Percentiles rank a stretch among this genome's conserved stretches.
Evolutionary conservation across 495 filamentous ascomycete species (phyloP).

Genomic region (Tirmania nivea): DNA sequence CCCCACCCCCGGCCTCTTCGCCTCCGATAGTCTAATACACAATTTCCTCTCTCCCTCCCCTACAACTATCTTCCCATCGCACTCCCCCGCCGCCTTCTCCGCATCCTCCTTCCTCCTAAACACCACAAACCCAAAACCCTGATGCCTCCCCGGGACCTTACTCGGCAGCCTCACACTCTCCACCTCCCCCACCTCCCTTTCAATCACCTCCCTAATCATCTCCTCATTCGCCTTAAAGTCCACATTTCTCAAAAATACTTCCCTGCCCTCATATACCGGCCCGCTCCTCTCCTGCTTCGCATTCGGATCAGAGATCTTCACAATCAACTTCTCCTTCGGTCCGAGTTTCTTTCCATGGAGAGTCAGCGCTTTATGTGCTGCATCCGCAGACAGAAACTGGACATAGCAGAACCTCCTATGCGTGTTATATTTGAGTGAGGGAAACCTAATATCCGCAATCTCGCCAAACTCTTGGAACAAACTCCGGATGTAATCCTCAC

Average conservation of each 20-base stretch:
- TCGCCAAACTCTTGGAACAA: conserved; percentile 58
- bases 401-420: conserved; percentile 86
- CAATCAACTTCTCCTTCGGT: conserved; percentile 41
- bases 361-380: conserved; percentile 43
- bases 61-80: neutral
- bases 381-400: conserved; percentile 46
- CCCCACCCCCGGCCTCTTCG: neutral
- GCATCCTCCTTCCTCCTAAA: conserved; percentile 57
- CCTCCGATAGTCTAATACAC: neutral
- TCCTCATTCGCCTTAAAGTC: conserved; percentile 40
- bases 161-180: conserved; percentile 42
- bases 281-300: conserved; percentile 59
- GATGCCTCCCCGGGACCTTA: conserved; percentile 36
- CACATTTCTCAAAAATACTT: conserved; percentile 62
- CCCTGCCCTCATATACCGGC: conserved; percentile 64
- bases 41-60: neutral
- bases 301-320: conserved; percentile 63
- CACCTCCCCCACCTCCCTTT: conserved; percentile 35
- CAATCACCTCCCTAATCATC: conserved; percentile 47
- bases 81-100: conserved; percentile 7
- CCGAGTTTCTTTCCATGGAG: conserved; percentile 49
- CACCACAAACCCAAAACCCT: conserved; percentile 55
- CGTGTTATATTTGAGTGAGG: conserved; percentile 70
- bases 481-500: conserved; percentile 55
- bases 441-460: conserved; percentile 69